Percentiles rank a stretch among this genome's conserved stretches.
Evolutionary conservation across 1,284 basidiomycete genomes (phyloP).

Genomic region (Earliella scabrosa): DNA sequence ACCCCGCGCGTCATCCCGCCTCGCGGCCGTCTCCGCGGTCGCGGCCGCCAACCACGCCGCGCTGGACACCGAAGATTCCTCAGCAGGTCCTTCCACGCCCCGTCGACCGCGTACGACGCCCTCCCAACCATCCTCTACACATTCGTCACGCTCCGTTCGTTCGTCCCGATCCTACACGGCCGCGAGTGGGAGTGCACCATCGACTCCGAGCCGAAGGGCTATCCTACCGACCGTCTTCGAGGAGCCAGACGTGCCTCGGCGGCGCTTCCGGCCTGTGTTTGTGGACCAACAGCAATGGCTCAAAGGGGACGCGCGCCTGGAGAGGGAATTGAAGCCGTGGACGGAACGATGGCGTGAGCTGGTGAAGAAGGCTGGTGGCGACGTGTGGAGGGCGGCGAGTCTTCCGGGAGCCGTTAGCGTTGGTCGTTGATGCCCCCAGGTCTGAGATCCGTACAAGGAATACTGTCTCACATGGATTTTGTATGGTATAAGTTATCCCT

Average conservation of each 20-base stretch:
- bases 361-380: conserved; percentile 21
- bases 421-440: too few relatives aligned
- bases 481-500: too few relatives aligned
- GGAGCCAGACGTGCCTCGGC: conserved; percentile 15
- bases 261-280: conserved; percentile 29
- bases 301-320: conserved; percentile 27
- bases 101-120: conserved; percentile 14
- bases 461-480: too few relatives aligned
- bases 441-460: too few relatives aligned
- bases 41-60: conserved; percentile 13
- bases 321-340: conserved; percentile 27
- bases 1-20: conserved; percentile 19
- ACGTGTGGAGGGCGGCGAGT: conserved; percentile 22
- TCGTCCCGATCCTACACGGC: conserved; percentile 9
- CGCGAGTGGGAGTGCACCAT: conserved; percentile 1
- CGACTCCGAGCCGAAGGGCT: conserved; percentile 5
- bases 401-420: background rate
- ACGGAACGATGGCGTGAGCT: conserved; percentile 19
- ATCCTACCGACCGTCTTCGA: conserved; percentile 15
- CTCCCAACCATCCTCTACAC: conserved; percentile 20
- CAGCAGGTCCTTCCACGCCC: conserved; percentile 26
- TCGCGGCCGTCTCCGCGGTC: conserved; percentile 5
- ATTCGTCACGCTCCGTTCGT: conserved; percentile 16
- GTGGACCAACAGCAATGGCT: conserved; percentile 33
- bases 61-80: background rate